These are phyloP conservation scores for Irpex sp. DNA, from an alignment of 1,284 basidiomycete genomes.

Conservation along the genomic window DNA sequence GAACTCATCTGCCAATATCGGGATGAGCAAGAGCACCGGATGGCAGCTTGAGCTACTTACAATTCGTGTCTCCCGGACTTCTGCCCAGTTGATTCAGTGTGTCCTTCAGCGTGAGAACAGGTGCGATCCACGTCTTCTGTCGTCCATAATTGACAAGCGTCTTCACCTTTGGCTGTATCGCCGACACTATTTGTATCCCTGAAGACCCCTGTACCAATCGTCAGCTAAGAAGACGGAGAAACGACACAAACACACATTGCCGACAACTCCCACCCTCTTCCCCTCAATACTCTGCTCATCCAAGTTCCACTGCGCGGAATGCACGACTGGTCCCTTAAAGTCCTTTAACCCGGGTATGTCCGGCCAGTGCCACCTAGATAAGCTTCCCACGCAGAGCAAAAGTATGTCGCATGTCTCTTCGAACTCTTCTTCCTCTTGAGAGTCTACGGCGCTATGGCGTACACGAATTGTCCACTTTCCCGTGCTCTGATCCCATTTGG, in stretches of 20 bases:
- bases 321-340: slow-evolving; percentile 21
- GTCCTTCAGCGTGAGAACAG: slow-evolving; percentile 52
- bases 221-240: background rate
- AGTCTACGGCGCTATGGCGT: slow-evolving; percentile 22
- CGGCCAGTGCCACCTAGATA: slow-evolving; percentile 24
- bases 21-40: background rate
- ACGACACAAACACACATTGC: slow-evolving; percentile 49
- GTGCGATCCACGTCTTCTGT: slow-evolving; percentile 68
- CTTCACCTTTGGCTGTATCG: slow-evolving; percentile 61
- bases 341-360: slow-evolving; percentile 21
- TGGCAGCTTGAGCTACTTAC: slow-evolving; percentile 39
- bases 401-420: slow-evolving; percentile 24
- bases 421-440: slow-evolving; percentile 21
- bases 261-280: slow-evolving; percentile 71
- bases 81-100: slow-evolving; percentile 46
- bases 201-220: slow-evolving; percentile 61
- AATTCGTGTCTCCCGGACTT: slow-evolving; percentile 44
- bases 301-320: slow-evolving; percentile 62
- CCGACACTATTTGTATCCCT: slow-evolving; percentile 68
- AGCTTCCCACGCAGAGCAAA: slow-evolving; percentile 15
- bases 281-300: slow-evolving; percentile 56
- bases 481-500: slow-evolving; percentile 52
- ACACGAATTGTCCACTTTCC: slow-evolving; percentile 64
- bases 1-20: slow-evolving; percentile 47
- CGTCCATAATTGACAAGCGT: slow-evolving; percentile 66